Base-by-base conservation (phyloP, 306 rosid species). In the Begonia peltatifolia region DNA sequence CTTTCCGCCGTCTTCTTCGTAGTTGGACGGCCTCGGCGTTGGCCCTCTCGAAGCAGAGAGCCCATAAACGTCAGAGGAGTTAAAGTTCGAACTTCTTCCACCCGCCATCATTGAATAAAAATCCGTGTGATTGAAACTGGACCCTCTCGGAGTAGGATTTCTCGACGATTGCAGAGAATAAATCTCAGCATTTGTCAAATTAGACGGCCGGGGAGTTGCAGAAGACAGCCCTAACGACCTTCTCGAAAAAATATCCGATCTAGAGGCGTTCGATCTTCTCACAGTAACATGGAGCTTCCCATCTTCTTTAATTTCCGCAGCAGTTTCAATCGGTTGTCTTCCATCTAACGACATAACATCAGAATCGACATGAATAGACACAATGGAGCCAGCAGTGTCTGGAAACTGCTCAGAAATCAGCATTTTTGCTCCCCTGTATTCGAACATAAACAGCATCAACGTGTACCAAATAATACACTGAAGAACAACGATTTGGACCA, bases 391-490 rank as follows among this genome's bases (percentile, higher is more conserved):
- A 6, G 93, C 93, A 2, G 93, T 88, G 70, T 88, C 93, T 6
- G 96, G 96, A 25, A 88, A 88, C 53, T 88, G 96, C 64, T 88
- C 88, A 42, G 95, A 84, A 44, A 88, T 88, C 1, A 88, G 63
- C 69, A 88, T 62, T 52, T 73, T 74, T 0, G 95, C 96, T 5
- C 84, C 96, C 57, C 95, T 70, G 46, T 42, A 88, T 47, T 88
- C 96, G 50, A 88, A 88, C 86, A 88, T 12, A 74, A 88, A 88
- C 10, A 82, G 68, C 84, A 88, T 82, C 53, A 88, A n/a, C 2
- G 95, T 88, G 81, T 88, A 88, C 96, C 96, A 88, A 15, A 88
- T 88, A 53, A 88, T 88, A 53, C 96, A 84, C 25, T 88, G 96
- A 11, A 88, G 88, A 9, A 88, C 94, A 41, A 88, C 96, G 53